Conservation (phyloP, 2,329 filamentous ascomycete genomes). For the Knoxdaviesia capensis region DNA sequence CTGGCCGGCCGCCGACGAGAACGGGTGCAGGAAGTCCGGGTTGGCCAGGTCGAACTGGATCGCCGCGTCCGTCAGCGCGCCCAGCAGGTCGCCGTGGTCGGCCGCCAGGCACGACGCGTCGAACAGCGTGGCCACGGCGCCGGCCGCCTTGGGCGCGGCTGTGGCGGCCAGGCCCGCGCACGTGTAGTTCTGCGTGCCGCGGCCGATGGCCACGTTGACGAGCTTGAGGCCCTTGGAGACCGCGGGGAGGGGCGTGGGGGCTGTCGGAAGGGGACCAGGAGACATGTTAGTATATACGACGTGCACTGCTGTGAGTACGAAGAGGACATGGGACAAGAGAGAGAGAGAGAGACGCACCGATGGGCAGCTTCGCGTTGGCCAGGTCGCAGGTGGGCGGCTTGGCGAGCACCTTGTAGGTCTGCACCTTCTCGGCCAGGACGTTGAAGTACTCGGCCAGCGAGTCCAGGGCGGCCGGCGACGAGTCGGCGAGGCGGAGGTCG, state of each 20-base stretch:
- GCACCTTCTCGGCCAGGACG: conserved; percentile 32
- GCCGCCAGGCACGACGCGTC: conserved; percentile 67
- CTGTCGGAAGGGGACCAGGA: conserved; percentile 12
- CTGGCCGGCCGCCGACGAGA: not conserved
- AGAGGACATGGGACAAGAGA: conserved; percentile 2
- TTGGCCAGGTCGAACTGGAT: conserved; percentile 41
- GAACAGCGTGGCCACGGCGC: conserved; percentile 71
- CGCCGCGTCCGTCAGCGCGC: conserved; percentile 43
- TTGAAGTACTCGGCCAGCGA: conserved; percentile 41
- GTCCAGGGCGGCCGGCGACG: conserved; percentile 18
- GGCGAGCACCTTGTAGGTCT: conserved; percentile 21
- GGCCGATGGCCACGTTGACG: conserved; percentile 65
- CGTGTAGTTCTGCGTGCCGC: conserved; percentile 88
- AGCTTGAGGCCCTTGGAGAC: conserved; percentile 40
- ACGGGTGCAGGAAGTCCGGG: conserved; percentile 9
- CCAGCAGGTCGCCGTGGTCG: conserved; percentile 44
- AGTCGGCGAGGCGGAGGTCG: conserved; percentile 15
- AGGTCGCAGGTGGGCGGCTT: conserved; percentile 30
- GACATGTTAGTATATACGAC: not conserved
- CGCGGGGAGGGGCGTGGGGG: conserved; percentile 36
- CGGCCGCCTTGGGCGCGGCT: conserved; percentile 40
- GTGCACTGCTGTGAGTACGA: not conserved
- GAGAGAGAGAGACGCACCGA: conserved; percentile 15
- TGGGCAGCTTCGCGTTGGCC: conserved; percentile 28
- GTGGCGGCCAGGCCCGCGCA: conserved; percentile 43